Evolutionary conservation across 73 alveolate species (phyloP).

Genomic region (Paramecium sonneborni): DNA sequence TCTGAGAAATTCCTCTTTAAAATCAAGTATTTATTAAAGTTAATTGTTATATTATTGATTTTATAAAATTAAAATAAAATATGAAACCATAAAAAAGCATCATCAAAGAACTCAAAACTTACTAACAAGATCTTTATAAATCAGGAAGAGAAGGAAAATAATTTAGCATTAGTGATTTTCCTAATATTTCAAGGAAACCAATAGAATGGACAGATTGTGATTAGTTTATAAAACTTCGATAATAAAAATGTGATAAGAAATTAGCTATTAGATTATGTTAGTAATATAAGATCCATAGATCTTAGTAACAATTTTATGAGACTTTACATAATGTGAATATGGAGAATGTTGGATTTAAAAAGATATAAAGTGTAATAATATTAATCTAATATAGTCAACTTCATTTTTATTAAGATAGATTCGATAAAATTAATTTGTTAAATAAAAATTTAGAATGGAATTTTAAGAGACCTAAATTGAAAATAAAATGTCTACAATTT

Average conservation of each 20-base stretch:
- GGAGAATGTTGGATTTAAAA: neutral
- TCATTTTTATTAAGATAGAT: neutral
- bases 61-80: neutral
- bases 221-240: neutral
- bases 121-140: neutral
- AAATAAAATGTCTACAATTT: neutral
- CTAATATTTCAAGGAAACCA: neutral
- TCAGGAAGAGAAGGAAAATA: neutral
- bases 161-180: neutral
- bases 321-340: neutral
- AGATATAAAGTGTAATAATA: neutral
- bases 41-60: neutral
- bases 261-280: neutral
- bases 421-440: neutral
- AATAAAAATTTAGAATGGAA: neutral
- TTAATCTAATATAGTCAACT: neutral
- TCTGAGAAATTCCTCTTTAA: neutral
- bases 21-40: neutral
- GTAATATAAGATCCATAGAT: neutral
- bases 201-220: slow-evolving; percentile 24
- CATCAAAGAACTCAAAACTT: neutral
- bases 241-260: neutral
- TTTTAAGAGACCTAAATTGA: neutral
- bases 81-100: slow-evolving; percentile 30
- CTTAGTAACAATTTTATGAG: neutral